Conservation (phyloP, 2,329 filamentous ascomycete genomes). For the Claviceps digitariae region DNA sequence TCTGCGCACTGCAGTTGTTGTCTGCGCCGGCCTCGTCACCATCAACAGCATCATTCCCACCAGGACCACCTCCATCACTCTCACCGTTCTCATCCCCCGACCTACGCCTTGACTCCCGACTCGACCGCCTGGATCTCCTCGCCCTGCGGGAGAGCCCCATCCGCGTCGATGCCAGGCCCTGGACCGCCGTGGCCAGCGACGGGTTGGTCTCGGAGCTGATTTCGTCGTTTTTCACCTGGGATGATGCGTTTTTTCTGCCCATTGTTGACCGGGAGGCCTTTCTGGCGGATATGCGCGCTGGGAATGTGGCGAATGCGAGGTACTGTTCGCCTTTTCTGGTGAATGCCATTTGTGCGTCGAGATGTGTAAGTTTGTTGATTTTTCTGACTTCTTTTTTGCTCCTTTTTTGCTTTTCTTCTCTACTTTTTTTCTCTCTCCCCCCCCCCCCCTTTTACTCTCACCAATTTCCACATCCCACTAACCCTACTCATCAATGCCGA, state of each 20-base stretch:
- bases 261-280: conserved; percentile 15
- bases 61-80: no score
- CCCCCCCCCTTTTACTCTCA: no score
- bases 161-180: conserved; percentile 16
- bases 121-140: conserved; percentile 5
- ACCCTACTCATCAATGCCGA: no score
- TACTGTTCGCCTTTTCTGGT: conserved; percentile 20
- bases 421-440: no score
- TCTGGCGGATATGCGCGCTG: conserved; percentile 14
- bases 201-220: conserved; percentile 19
- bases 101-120: not conserved
- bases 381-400: not conserved
- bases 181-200: conserved; percentile 17
- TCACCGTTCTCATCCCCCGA: not conserved
- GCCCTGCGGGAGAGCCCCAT: conserved; percentile 10
- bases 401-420: no score
- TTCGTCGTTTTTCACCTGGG: conserved; percentile 18
- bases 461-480: no score
- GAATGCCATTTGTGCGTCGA: conserved; percentile 18
- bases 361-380: conserved; percentile 12
- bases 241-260: conserved; percentile 12
- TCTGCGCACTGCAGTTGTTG: conserved; percentile 1
- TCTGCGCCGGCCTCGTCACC: not conserved
- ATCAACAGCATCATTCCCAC: no score
- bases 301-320: conserved; percentile 8